phyloP scores from a whole-genome alignment of 331 rosid genomes.

The Spiraea crenata region DNA sequence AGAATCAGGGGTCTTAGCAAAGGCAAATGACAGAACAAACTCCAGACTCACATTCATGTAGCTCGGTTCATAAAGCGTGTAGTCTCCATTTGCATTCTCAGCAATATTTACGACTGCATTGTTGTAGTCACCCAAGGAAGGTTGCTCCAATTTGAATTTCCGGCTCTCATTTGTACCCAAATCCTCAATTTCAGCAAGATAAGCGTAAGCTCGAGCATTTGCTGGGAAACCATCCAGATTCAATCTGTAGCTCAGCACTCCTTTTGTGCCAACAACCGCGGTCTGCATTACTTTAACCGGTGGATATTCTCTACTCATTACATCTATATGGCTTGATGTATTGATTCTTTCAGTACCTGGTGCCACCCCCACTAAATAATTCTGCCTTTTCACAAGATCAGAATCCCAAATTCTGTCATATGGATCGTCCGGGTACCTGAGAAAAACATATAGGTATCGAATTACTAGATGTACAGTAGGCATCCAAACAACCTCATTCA shows the following conservation, averaged over 20 bases:
- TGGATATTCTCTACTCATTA: slow-evolving; percentile 67
- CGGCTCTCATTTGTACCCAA: slow-evolving; percentile 64
- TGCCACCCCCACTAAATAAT: slow-evolving; percentile 86
- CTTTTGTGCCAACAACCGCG: slow-evolving; percentile 73
- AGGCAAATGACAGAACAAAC: slow-evolving; percentile 81
- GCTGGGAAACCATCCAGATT: slow-evolving; percentile 85
- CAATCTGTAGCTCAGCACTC: slow-evolving; percentile 63
- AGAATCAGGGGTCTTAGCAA: slow-evolving; percentile 71
- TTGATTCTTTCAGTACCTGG: slow-evolving; percentile 82
- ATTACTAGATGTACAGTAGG: background rate
- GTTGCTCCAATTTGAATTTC: slow-evolving; percentile 73
- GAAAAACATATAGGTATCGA: slow-evolving; percentile 11
- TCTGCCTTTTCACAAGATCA: slow-evolving; percentile 83
- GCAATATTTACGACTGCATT: slow-evolving; percentile 88
- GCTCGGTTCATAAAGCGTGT: slow-evolving; percentile 92
- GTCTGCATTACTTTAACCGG: slow-evolving; percentile 89
- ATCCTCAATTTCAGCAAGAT: slow-evolving; percentile 80
- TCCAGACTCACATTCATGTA: slow-evolving; percentile 84
- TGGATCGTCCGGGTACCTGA: slow-evolving; percentile 98
- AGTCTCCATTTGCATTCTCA: slow-evolving; percentile 90
- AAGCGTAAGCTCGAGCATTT: slow-evolving; percentile 82
- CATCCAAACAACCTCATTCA: background rate
- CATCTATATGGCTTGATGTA: slow-evolving; percentile 51
- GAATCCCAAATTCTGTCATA: slow-evolving; percentile 98
- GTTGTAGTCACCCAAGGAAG: slow-evolving; percentile 61